phyloP scores from a whole-genome alignment of 352 stramenopile genomes.

The Globisporangium viniferum region DNA sequence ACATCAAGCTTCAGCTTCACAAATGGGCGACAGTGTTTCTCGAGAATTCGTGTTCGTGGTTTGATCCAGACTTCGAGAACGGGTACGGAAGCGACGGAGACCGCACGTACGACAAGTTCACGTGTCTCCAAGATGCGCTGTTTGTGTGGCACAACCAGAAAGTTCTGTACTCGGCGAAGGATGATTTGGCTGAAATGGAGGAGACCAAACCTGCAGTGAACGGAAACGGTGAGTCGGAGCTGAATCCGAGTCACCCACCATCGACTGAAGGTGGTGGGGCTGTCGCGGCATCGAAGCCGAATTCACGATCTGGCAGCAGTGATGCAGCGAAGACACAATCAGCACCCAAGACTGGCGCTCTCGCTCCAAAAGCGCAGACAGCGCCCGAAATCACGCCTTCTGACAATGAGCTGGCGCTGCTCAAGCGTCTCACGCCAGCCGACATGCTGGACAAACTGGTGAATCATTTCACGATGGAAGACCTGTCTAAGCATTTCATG shows the following conservation, averaged over 20 bases:
- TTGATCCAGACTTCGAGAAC: slow-evolving; percentile 41
- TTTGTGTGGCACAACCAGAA: slow-evolving; percentile 66
- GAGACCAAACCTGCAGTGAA: neutral
- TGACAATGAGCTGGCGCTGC: slow-evolving; percentile 24
- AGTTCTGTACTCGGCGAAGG: slow-evolving; percentile 59
- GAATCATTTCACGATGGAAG: slow-evolving; percentile 28
- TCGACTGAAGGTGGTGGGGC: neutral
- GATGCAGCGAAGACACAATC: neutral
- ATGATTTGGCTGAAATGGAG: slow-evolving; percentile 19
- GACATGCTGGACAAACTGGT: slow-evolving; percentile 41
- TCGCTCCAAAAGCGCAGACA: neutral
- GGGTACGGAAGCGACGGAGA: slow-evolving; percentile 33
- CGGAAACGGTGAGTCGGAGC: neutral
- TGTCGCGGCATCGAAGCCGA: neutral
- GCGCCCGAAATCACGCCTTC: neutral
- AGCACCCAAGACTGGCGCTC: neutral
- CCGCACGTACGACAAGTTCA: slow-evolving; percentile 80
- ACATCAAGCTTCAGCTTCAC: slow-evolving; percentile 68
- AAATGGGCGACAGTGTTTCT: slow-evolving; percentile 76
- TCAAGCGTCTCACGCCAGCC: slow-evolving; percentile 42
- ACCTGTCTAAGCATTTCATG: slow-evolving; percentile 32
- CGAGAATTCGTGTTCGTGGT: slow-evolving; percentile 60
- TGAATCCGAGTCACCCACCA: neutral
- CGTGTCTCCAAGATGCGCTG: slow-evolving; percentile 73
- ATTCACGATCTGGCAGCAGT: neutral